Conservation (phyloP, 441 rosid genomes). For the Dalechampia spathulata region DNA sequence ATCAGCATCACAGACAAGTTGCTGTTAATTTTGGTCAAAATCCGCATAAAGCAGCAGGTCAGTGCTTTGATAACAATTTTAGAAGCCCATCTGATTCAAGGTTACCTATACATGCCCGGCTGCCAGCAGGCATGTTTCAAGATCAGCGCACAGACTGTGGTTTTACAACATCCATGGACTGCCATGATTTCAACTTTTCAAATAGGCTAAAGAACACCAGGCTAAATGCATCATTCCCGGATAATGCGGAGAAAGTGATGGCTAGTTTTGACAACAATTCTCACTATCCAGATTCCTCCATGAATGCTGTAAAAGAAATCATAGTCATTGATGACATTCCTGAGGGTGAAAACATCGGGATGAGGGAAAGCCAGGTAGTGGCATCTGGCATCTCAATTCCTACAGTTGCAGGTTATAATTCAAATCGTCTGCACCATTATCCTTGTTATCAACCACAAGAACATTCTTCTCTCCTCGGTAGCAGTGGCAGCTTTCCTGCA, state of each 20-base stretch:
- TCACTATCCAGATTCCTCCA: slow-evolving; percentile 17
- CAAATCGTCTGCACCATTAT: slow-evolving; percentile 14
- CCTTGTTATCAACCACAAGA: slow-evolving; percentile 30
- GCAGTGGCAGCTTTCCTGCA: slow-evolving; percentile 18
- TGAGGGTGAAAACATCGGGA: slow-evolving; percentile 26
- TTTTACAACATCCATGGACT: slow-evolving; percentile 22
- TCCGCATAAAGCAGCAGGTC: slow-evolving; percentile 19
- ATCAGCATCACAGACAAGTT: slow-evolving; percentile 21
- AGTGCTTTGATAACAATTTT: slow-evolving; percentile 24
- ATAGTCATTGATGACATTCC: slow-evolving; percentile 49
- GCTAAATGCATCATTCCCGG: slow-evolving; percentile 13
- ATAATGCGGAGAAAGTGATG: slow-evolving; percentile 15
- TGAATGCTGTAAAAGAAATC: slow-evolving; percentile 33
- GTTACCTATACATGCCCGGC: slow-evolving; percentile 18
- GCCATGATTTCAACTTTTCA: slow-evolving; percentile 18
- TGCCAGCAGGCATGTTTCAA: slow-evolving; percentile 25
- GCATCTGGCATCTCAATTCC: slow-evolving; percentile 26
- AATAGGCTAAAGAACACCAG: slow-evolving; percentile 15
- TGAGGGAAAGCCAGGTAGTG: slow-evolving; percentile 18
- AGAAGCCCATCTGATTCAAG: slow-evolving; percentile 17
- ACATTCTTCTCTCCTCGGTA: slow-evolving; percentile 16
- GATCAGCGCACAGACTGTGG: slow-evolving; percentile 18
- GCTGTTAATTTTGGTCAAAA: slow-evolving; percentile 23
- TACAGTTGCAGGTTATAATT: slow-evolving; percentile 16
- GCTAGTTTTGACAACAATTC: slow-evolving; percentile 12